Evolutionary conservation across 495 filamentous ascomycete genomes (phyloP).

Genomic region (Penicillium salamii): DNA sequence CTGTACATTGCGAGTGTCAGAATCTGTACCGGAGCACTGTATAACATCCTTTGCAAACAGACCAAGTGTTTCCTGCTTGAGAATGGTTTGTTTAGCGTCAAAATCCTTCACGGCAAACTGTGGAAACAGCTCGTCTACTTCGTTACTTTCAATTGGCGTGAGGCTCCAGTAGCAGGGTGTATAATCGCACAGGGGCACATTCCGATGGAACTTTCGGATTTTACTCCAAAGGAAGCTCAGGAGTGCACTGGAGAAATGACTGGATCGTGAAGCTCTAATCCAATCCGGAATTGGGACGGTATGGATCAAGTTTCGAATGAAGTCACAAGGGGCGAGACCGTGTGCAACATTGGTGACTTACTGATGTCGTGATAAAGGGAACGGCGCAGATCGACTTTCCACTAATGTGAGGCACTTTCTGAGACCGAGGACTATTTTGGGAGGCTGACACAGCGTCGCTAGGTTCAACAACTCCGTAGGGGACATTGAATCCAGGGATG

Average conservation of each 20-base stretch:
- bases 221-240: conserved; percentile 60
- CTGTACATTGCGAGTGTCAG: no score
- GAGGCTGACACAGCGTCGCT: conserved; percentile 60
- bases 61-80: no score
- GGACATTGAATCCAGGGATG: conserved; percentile 60
- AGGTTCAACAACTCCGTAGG: conserved; percentile 65
- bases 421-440: conserved; percentile 53
- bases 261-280: conserved; percentile 59
- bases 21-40: no score
- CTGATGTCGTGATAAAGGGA: conserved; percentile 71
- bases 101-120: conserved; percentile 43
- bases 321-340: conserved; percentile 54
- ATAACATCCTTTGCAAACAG: conserved; percentile 34
- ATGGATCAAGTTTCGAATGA: conserved; percentile 65
- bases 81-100: conserved; percentile 58
- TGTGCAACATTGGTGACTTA: conserved; percentile 67
- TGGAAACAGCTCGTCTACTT: conserved; percentile 56
- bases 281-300: conserved; percentile 56
- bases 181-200: conserved; percentile 63
- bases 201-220: conserved; percentile 62
- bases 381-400: conserved; percentile 64
- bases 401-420: conserved; percentile 58
- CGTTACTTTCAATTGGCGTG: conserved; percentile 54
- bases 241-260: conserved; percentile 65
- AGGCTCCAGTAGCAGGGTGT: conserved; percentile 39